Base-by-base conservation (phyloP, 805 yeast genomes). In the Kazachstania kunashirensis region DNA sequence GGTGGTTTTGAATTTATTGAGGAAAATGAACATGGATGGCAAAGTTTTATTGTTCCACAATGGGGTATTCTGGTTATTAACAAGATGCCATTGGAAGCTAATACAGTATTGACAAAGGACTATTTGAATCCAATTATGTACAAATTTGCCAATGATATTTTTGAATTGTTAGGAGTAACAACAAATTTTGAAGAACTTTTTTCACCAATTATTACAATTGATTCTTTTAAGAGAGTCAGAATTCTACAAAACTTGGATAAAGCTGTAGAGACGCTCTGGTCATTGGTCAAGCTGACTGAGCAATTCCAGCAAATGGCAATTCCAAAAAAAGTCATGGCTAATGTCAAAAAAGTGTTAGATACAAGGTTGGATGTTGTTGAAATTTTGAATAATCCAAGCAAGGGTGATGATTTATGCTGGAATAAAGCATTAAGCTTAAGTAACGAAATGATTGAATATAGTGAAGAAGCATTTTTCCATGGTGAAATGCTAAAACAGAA, bases 401-500 rank as follows among this genome's bases (percentile, higher is more conserved):
- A 39, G 16, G 62, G 58, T 7, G 57, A 56, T n/a, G 54, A 53
- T 14, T 30, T 34, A 14, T 55, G 43, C 15, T 64, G 66, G 57
- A 69, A 79, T 11, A 48, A 55, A n/a, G 84, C 94, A 0, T 65
- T 77, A 29, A 51, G 62, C 11, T 61, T 68, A 31, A 81, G 96
- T 0, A 71, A 77, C 45, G 45, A 53, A 15, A 42, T 63, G 34
- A 48, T 58, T 1, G 34, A 50, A 30, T 45, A 47, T n/a, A 53
- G 63, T 27, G 77, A 73, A 42, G 66, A 66, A 31, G 96, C 97
- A 0, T 89, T 89, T 50, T 89, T 89, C 57, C 94, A 89, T 48
- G 83, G 84, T 48, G 88, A 81, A 56, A 89, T 92, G 96, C 84
- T 92, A 20, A 94, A 85, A 51, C 96, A 89, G 54, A 84, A 81